Evolutionary conservation across 257 asterid species (phyloP).

Genomic region (Solanum commersonii): DNA sequence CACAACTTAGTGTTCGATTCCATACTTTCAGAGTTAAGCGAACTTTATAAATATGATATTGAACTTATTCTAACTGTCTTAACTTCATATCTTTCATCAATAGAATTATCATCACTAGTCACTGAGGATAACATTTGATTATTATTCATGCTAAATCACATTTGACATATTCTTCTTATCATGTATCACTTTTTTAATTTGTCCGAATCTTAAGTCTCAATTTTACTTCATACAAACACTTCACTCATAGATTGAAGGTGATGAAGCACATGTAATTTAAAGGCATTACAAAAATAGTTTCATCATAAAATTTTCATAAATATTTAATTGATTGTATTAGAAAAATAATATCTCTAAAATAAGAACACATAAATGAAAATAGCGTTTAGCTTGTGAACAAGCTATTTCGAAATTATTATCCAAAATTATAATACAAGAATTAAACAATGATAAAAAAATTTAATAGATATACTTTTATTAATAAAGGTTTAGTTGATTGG

Average conservation of each 20-base stretch:
- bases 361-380: neutral
- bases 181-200: too few relatives aligned
- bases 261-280: neutral
- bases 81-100: neutral
- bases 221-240: too few relatives aligned
- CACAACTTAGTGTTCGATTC: too few relatives aligned
- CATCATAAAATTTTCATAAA: neutral
- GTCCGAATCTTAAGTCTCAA: too few relatives aligned
- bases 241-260: too few relatives aligned
- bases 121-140: neutral
- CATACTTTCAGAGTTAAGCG: too few relatives aligned
- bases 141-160: neutral
- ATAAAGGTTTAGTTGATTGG: neutral
- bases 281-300: neutral
- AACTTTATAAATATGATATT: too few relatives aligned
- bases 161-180: neutral
- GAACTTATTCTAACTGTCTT: accelerated
- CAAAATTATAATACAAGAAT: neutral
- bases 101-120: too few relatives aligned
- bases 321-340: neutral
- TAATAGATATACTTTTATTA: neutral
- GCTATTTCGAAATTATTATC: neutral
- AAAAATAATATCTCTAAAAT: neutral
- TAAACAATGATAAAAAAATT: neutral
- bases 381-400: neutral